These are phyloP conservation scores for Colletotrichum eleusines DNA, from an alignment of 2,329 filamentous ascomycete genomes.

Conservation along the genomic window DNA sequence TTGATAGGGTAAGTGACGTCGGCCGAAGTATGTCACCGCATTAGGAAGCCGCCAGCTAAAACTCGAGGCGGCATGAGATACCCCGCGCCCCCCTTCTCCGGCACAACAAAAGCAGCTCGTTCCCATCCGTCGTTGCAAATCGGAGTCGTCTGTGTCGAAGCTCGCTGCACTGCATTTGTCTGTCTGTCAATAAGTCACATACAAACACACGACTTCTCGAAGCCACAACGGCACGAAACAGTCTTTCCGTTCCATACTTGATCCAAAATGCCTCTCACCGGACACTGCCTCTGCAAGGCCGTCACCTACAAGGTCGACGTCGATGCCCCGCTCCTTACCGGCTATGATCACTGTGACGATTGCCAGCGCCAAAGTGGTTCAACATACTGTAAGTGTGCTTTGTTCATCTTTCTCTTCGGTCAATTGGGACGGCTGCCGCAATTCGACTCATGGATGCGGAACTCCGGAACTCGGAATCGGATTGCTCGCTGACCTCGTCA, in stretches of 20 bases:
- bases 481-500: neutral
- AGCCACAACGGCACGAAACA: conserved; percentile 1
- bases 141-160: conserved; percentile 13
- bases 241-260: neutral
- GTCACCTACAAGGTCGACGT: conserved; percentile 75
- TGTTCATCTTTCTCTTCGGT: neutral
- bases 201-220: conserved; percentile 13
- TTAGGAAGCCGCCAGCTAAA: conserved; percentile 35
- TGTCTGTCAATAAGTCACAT: conserved; percentile 12
- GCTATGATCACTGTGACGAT: conserved; percentile 80
- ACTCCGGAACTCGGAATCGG: too few species aligned
- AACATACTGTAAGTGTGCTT: conserved; percentile 69
- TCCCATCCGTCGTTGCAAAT: conserved; percentile 12
- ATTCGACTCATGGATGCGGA: neutral
- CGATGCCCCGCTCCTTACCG: conserved; percentile 65
- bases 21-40: conserved; percentile 37
- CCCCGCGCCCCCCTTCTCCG: conserved; percentile 32
- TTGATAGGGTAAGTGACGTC: conserved; percentile 38
- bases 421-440: neutral
- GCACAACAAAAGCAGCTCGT: conserved; percentile 31
- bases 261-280: conserved; percentile 72
- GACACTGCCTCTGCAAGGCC: conserved; percentile 78
- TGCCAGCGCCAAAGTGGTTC: conserved; percentile 78
- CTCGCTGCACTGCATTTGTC: conserved; percentile 28
- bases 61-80: conserved; percentile 31